phyloP scores from a whole-genome alignment of 148 eudicot genomes.

The Beta vulgaris region DNA sequence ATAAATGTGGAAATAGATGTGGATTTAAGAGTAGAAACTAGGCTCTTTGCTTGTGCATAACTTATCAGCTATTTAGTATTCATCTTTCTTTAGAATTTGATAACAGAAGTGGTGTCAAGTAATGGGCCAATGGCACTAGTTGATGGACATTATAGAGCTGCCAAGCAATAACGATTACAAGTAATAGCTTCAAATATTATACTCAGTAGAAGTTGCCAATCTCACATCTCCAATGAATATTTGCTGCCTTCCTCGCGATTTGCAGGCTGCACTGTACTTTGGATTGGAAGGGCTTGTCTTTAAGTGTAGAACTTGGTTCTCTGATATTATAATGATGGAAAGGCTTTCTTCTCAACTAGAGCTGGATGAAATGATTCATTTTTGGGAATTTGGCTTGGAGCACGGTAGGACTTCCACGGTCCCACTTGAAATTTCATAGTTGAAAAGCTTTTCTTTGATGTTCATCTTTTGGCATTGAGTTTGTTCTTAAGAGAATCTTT shows the following conservation, averaged over 20 bases:
- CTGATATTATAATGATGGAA: constrained; percentile 29
- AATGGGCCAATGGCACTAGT: not conserved
- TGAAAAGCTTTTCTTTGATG: constrained; percentile 1
- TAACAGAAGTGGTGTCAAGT: not conserved
- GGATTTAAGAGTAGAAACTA: not conserved
- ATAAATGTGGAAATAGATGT: not conserved
- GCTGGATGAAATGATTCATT: constrained; percentile 42
- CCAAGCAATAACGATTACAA: not conserved
- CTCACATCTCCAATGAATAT: not conserved
- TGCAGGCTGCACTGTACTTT: constrained; percentile 83
- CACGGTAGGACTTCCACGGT: constrained; percentile 49
- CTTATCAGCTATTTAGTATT: not conserved
- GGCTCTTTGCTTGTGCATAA: constrained; percentile 1
- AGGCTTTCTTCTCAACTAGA: constrained; percentile 32
- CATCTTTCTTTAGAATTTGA: not conserved
- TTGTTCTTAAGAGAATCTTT: constrained; percentile 32
- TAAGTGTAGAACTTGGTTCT: constrained; percentile 62
- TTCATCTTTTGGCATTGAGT: constrained; percentile 21
- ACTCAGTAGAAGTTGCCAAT: not conserved
- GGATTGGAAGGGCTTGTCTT: constrained; percentile 65
- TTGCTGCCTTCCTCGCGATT: constrained; percentile 3
- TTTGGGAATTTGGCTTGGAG: constrained; percentile 63
- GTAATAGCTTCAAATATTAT: not conserved
- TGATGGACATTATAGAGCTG: not conserved
- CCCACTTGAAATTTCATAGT: constrained; percentile 1